phyloP scores from a whole-genome alignment of 176 grass and related monocot species.

The Thalia dealbata region DNA sequence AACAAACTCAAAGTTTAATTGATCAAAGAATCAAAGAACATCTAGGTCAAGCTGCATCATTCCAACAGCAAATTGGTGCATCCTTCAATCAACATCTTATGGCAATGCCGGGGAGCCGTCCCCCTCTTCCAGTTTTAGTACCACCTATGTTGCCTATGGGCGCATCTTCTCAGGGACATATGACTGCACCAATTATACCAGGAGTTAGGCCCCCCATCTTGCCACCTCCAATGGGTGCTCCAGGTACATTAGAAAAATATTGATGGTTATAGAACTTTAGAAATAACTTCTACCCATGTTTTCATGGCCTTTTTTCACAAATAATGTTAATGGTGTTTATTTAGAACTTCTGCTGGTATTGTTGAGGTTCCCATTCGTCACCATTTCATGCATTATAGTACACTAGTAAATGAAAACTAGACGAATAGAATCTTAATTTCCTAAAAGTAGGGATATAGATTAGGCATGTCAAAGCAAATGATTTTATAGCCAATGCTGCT shows the following conservation, averaged over 20 bases:
- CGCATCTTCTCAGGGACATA: constrained; percentile 21
- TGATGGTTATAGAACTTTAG: not conserved
- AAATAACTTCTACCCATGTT: too few relatives aligned
- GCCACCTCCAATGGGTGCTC: constrained; percentile 32
- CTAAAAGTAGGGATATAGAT: too few relatives aligned
- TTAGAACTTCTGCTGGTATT: too few relatives aligned
- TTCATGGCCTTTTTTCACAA: too few relatives aligned
- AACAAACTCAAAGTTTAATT: constrained; percentile 96
- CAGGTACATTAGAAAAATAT: constrained; percentile 23
- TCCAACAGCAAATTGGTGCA: constrained; percentile 60
- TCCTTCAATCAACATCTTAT: constrained; percentile 62
- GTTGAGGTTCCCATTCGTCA: too few relatives aligned
- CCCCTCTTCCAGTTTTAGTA: constrained; percentile 50
- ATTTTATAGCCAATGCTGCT: too few relatives aligned
- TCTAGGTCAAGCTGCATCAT: constrained; percentile 82
- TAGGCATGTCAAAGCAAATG: too few relatives aligned
- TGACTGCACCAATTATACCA: constrained; percentile 16
- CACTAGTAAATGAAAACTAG: too few relatives aligned
- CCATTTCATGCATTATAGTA: too few relatives aligned
- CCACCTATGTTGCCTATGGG: constrained; percentile 45
- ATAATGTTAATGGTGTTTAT: too few relatives aligned
- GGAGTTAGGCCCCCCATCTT: constrained; percentile 55
- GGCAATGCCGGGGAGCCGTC: constrained; percentile 35
- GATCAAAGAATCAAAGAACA: constrained; percentile 99
- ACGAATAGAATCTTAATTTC: too few relatives aligned